phyloP scores from a whole-genome alignment of 768 basidiomycete genomes.

The Podaxis sp. region DNA sequence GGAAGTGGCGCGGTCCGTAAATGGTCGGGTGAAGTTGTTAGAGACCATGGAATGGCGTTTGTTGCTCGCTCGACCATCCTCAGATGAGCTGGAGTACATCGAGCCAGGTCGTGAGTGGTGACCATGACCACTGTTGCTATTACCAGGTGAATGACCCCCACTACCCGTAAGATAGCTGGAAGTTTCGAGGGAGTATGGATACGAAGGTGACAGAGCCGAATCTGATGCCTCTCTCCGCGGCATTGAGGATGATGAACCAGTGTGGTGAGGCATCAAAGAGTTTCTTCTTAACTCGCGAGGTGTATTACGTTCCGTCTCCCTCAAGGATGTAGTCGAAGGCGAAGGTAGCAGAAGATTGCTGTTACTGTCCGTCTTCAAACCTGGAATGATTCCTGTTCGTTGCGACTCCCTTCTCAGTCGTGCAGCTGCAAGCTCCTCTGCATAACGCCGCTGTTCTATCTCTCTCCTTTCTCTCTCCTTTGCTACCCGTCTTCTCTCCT shows the following conservation, averaged over 20 bases:
- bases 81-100: constrained; percentile 57
- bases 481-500: constrained; percentile 48
- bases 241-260: constrained; percentile 30
- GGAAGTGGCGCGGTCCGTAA: constrained; percentile 28
- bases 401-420: constrained; percentile 59
- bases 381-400: constrained; percentile 45
- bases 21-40: constrained; percentile 23
- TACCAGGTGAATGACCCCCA: constrained; percentile 21
- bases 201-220: constrained; percentile 33
- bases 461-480: constrained; percentile 55
- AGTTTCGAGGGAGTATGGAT: constrained; percentile 22
- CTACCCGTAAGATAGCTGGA: constrained; percentile 9
- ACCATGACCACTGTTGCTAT: constrained; percentile 26
- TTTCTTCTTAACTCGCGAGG: constrained; percentile 35
- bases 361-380: constrained; percentile 28
- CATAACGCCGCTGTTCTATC: constrained; percentile 49
- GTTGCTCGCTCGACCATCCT: constrained; percentile 47
- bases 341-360: constrained; percentile 30
- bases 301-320: constrained; percentile 43
- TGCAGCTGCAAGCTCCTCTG: constrained; percentile 61
- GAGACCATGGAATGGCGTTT: constrained; percentile 39
- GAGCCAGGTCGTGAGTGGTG: constrained; percentile 53
- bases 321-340: constrained; percentile 38
- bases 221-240: constrained; percentile 50
- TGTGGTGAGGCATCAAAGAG: constrained; percentile 37